Base-by-base conservation (phyloP, 2,329 filamentous ascomycete species). In the Xylaria digitata region DNA sequence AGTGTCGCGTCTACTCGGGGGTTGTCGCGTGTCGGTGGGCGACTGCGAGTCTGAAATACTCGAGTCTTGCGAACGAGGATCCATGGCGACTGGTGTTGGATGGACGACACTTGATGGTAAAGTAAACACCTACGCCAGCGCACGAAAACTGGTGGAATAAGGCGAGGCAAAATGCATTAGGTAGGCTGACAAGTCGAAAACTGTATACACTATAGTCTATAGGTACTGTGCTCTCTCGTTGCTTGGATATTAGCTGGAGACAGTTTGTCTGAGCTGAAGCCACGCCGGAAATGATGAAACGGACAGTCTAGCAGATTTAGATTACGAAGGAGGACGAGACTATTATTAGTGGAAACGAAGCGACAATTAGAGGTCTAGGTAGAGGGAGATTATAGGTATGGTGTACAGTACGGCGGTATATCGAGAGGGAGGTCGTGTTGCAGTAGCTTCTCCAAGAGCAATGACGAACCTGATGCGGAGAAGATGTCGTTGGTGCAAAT, bases 1-100 rank as follows among this genome's bases (percentile, higher is more conserved):
- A 50, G 78, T 69, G 52, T 79, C 74, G 69, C 72, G 74, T 71
- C 70, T 67, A 52, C 76, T 77, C 46, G 78, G 71, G 37, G 80
- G 78, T 60, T 81, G 80, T 65, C 85, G 82, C 68, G 81, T 83
- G 68, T 87, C 85, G 55, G 83, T 84, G 17, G 86, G 86, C 85
- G 64, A 83, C 71, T 66, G 78, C 72, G 70, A 75, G 71, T 52
- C 80, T 78, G 69, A 79, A 63, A 80, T 77, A 74, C 74, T 77
- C 49, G 74, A 75, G 43, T 79, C 77, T 66, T 79, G 81, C 64
- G 78, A 78, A 46, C 79, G 75, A 42, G 82, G 77, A 75, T 85
- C 84, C 85, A 86, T 86, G 73, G 61, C 75, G 72, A 64, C 75
- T 30, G 61, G 26, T 42, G 54, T 62, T 37, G 32, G 54, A 23